Percentiles rank a stretch among this genome's conserved stretches.
These are phyloP conservation scores for Pseudotsuga menziesii DNA, from an alignment of 75 land plant genomes.

Conservation along the genomic window DNA sequence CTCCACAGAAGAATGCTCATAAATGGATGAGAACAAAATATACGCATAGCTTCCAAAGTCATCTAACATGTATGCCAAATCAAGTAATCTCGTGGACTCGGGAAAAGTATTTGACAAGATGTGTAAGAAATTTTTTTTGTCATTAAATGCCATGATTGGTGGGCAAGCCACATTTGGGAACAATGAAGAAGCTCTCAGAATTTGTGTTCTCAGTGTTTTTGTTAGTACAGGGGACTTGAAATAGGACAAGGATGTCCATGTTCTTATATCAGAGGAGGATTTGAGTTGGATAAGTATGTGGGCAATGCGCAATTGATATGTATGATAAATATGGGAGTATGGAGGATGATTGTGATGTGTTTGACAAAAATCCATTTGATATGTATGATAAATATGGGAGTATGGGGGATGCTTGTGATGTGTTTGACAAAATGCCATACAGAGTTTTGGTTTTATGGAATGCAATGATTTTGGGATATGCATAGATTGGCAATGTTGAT, in stretches of 20 bases:
- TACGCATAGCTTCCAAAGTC: constrained; percentile 42
- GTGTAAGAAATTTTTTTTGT: constrained; percentile 8
- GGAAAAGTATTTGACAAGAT: constrained; percentile 35
- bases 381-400: too few species aligned
- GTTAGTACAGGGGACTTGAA: not conserved
- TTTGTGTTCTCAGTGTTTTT: constrained; percentile 22
- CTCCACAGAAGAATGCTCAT: constrained; percentile 40
- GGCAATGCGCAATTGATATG: constrained; percentile 30
- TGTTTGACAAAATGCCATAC: too few species aligned
- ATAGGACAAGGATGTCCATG: constrained; percentile 18
- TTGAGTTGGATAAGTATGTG: constrained; percentile 20
- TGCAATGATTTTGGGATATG: constrained; percentile 17
- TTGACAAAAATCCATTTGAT: too few species aligned
- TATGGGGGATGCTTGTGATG: too few species aligned
- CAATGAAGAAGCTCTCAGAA: constrained; percentile 16
- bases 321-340: constrained; percentile 22
- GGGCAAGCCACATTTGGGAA: constrained; percentile 20
- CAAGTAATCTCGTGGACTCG: constrained; percentile 22
- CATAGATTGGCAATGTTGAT: constrained; percentile 2
- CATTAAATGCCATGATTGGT: constrained; percentile 31
- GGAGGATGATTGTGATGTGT: too few species aligned
- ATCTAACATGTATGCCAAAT: constrained; percentile 54
- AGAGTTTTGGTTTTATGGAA: too few species aligned
- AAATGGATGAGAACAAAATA: constrained; percentile 23
- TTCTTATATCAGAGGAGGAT: constrained; percentile 6